These are phyloP conservation scores for Lomentospora prolificans DNA, from an alignment of 2,329 filamentous ascomycete genomes.

Conservation along the genomic window DNA sequence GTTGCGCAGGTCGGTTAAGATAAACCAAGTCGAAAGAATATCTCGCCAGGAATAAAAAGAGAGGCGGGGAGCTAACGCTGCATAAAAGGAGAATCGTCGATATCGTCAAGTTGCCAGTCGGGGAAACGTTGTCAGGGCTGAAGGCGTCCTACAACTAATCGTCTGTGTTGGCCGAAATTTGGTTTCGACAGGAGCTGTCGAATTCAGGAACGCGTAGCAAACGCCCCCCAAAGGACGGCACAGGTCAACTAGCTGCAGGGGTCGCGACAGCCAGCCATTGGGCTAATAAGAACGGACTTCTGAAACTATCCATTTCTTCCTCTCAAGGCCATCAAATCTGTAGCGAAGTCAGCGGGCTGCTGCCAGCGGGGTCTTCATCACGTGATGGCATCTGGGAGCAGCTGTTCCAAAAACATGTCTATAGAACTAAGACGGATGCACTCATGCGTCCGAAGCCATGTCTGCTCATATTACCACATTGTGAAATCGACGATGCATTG, in stretches of 20 bases:
- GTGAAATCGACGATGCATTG: too few relatives aligned
- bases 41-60: not conserved
- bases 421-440: too few relatives aligned
- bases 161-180: not conserved
- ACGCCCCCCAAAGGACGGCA: not conserved
- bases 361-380: not conserved
- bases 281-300: not conserved
- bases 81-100: not conserved
- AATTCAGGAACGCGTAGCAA: conserved; percentile 7
- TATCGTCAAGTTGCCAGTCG: not conserved
- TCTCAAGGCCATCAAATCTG: too few relatives aligned
- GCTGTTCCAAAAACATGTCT: too few relatives aligned
- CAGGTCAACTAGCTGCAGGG: conserved; percentile 4
- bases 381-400: not conserved
- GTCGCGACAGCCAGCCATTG: conserved; percentile 5
- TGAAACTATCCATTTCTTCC: not conserved
- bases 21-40: not conserved
- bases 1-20: not conserved
- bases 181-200: conserved; percentile 2
- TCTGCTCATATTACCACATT: too few relatives aligned
- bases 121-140: not conserved
- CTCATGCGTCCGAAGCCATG: too few relatives aligned
- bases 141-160: not conserved
- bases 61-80: not conserved
- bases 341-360: not conserved